Evolutionary conservation across 768 basidiomycete genomes (phyloP), one percentile per base, ranked within the genome.

Genomic region (Psilocybe cyanescens): DNA sequence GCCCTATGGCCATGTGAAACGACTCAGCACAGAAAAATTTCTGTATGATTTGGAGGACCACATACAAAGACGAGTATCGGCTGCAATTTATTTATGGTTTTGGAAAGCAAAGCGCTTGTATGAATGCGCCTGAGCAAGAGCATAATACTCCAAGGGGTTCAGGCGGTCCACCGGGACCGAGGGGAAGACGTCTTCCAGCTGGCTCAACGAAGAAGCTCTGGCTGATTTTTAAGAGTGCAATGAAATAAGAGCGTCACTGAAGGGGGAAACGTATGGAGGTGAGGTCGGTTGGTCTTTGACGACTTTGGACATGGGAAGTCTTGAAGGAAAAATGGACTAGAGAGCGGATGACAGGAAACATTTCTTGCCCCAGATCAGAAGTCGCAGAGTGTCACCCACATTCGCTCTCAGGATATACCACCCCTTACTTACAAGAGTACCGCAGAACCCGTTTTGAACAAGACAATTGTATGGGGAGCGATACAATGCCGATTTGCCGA

Each of bases 391-490:
- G 68, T 24, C 24, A 24, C 69, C 24, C 75, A 73, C 59, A 75
- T 78, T 55, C 39, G 76, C 71, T 41, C 17, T 39, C 33, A 37
- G n/a, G 19, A 28, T 30, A 16, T 7, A 33, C 48, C 6, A 11
- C 8, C 41, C 16, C 30, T 14, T 47, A 29, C n/a, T 16, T 7
- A 39, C 53, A 30, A 3, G 30, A 17, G 52, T 33, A 8, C 46
- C 30, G 1, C 58, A 78, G 76, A 77, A 78, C 61, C 63, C 64
- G 11, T 64, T 28, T 67, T 79, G 30, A 70, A 77, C 63, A 71
- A 75, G 46, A 73, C 74, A 9, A 65, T 81, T 57, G 59, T 77
- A 2, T 81, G 75, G 53, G 79, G 78, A 17, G 79, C 24, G 81
- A 1, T 80, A 79, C 65, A 75, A 69, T 52, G 71, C 78, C 33